Percentiles rank a stretch among this genome's conserved stretches.
These are phyloP conservation scores for Botryotinia narcissicola DNA, from an alignment of 2,329 filamentous ascomycete genomes.

Conservation along the genomic window DNA sequence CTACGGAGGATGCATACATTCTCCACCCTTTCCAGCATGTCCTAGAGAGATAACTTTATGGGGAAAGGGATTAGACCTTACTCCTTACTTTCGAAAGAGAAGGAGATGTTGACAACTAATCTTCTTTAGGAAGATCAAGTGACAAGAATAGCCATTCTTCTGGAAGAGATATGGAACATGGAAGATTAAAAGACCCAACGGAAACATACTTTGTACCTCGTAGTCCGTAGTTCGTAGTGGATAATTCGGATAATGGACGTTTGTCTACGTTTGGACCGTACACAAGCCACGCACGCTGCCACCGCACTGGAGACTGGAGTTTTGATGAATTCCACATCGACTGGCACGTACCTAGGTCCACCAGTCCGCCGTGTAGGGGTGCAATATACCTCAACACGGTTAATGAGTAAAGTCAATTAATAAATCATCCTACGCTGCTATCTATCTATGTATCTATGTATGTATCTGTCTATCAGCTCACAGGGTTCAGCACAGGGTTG, in stretches of 20 bases:
- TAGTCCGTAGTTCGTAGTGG: neutral
- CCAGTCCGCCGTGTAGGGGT: neutral
- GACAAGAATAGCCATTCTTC: neutral
- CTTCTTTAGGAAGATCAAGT: neutral
- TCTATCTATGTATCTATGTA: too few relatives aligned
- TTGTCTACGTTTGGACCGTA: neutral
- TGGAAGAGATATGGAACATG: constrained; percentile 9
- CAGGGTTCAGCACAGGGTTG: neutral
- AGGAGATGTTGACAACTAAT: neutral
- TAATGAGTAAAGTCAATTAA: neutral
- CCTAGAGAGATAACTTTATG: neutral
- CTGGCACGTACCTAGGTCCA: neutral
- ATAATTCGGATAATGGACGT: neutral
- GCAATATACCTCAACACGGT: neutral
- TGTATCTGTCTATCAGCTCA: neutral
- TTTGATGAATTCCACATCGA: neutral
- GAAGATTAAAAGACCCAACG: neutral
- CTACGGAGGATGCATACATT: neutral
- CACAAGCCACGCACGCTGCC: constrained; percentile 8
- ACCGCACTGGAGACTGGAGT: constrained; percentile 2
- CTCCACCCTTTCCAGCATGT: neutral
- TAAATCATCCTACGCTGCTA: neutral
- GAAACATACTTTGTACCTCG: neutral
- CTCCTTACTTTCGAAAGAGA: neutral
- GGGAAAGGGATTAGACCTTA: neutral